Conservation (phyloP, 2,329 filamentous ascomycete species). For the Talaromyces sp. region DNA sequence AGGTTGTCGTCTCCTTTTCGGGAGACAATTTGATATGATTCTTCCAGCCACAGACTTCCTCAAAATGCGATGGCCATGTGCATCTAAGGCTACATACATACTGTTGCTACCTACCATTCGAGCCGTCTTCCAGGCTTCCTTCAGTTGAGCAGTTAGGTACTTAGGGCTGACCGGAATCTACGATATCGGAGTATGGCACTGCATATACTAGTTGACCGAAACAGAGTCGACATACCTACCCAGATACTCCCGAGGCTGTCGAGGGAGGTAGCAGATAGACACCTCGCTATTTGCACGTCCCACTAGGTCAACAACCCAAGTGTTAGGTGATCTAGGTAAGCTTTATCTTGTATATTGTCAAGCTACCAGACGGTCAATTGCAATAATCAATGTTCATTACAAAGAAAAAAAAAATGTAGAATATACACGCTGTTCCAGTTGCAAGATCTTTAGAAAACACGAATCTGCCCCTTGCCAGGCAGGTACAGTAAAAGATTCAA, state of each 20-base stretch:
- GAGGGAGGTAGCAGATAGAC: neutral
- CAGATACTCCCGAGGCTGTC: neutral
- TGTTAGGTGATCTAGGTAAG: neutral
- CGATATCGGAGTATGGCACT: no score
- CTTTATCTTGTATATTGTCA: neutral
- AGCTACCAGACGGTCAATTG: neutral
- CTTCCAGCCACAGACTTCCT: neutral
- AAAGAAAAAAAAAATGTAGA: constrained; percentile 19
- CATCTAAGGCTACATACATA: no score
- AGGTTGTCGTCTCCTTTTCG: neutral
- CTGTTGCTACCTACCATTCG: no score
- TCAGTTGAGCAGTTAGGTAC: neutral
- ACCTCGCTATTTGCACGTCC: neutral
- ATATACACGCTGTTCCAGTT: constrained; percentile 21
- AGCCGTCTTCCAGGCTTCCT: no score
- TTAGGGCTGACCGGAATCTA: neutral
- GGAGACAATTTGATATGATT: neutral
- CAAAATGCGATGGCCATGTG: neutral
- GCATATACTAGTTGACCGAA: neutral
- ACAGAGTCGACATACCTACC: neutral
- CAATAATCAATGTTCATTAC: constrained; percentile 18
- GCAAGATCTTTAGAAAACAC: constrained; percentile 12
- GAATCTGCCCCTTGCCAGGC: constrained; percentile 14
- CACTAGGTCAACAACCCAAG: neutral
- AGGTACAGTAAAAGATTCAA: constrained; percentile 18